phyloP scores from a whole-genome alignment of 257 asterid genomes.

The Solanum pennellii region DNA sequence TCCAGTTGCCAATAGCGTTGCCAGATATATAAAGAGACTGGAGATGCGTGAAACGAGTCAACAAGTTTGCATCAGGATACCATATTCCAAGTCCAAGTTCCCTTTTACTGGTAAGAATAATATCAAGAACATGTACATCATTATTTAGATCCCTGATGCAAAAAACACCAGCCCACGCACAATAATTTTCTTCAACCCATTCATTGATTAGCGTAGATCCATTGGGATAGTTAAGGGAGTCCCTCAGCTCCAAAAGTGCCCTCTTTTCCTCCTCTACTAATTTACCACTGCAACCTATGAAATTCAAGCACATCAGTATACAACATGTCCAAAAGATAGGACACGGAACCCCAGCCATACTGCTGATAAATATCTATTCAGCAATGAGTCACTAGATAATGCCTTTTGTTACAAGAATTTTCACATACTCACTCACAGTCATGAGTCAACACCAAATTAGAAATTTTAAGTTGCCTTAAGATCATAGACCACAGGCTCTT shows the following conservation, averaged over 20 bases:
- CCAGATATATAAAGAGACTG: not conserved
- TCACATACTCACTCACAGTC: not conserved
- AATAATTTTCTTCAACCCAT: slow-evolving; percentile 7
- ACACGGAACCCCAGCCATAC: not conserved
- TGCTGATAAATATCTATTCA: not conserved
- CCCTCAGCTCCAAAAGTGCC: not conserved
- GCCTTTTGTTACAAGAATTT: not conserved
- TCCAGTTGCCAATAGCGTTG: not conserved
- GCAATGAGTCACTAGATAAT: not conserved
- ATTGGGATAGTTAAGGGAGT: slow-evolving; percentile 1
- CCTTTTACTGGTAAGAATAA: not conserved
- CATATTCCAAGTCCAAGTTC: slow-evolving; percentile 5
- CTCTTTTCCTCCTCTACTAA: not conserved
- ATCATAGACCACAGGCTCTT: not conserved
- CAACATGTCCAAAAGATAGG: not conserved
- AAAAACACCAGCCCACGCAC: slow-evolving; percentile 2
- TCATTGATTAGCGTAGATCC: not conserved
- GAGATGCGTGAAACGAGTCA: not conserved
- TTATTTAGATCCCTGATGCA: not conserved
- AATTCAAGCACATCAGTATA: not conserved
- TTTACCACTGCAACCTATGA: not conserved
- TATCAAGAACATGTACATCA: not conserved
- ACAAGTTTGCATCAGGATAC: not conserved
- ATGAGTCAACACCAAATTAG: not conserved
- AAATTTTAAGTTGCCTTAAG: not conserved